Evolutionary conservation across 345 rosid genomes (phyloP).

Genomic region (Eucalyptus sp.): DNA sequence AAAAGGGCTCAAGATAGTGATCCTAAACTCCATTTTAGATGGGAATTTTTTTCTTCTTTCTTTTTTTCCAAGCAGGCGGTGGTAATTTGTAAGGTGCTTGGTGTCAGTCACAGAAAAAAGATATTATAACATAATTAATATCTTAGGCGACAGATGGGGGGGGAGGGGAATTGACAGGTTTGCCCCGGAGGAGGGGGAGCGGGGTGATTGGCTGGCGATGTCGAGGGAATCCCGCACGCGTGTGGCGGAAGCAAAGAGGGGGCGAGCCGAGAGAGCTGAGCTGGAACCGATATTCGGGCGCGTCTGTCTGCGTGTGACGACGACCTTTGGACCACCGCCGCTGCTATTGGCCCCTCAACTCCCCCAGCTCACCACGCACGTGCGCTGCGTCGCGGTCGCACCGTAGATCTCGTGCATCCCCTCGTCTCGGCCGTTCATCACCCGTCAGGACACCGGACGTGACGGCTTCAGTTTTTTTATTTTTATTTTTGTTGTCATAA

Average conservation of each 20-base stretch:
- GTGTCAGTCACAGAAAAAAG: not conserved
- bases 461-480: not conserved
- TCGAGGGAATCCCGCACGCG: not conserved
- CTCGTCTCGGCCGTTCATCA: not conserved
- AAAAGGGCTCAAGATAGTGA: not conserved
- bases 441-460: not conserved
- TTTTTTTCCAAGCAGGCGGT: not conserved
- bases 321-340: not conserved
- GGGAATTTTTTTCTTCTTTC: not conserved
- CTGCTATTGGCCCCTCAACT: not conserved
- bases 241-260: slow-evolving; percentile 9
- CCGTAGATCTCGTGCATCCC: not conserved
- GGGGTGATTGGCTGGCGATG: not conserved
- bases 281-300: slow-evolving; percentile 30
- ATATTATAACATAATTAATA: not conserved
- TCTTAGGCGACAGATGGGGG: not conserved
- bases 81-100: not conserved
- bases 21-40: not conserved
- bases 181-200: not conserved
- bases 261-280: slow-evolving; percentile 3
- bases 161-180: not conserved
- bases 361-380: not conserved
- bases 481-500: too few relatives aligned
- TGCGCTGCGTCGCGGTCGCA: not conserved
- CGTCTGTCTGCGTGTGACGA: not conserved